A percentile compares a stretch with the other conserved stretches of the same genome.
Conservation (phyloP, 768 basidiomycete species). For the Mrakia blollopis region DNA sequence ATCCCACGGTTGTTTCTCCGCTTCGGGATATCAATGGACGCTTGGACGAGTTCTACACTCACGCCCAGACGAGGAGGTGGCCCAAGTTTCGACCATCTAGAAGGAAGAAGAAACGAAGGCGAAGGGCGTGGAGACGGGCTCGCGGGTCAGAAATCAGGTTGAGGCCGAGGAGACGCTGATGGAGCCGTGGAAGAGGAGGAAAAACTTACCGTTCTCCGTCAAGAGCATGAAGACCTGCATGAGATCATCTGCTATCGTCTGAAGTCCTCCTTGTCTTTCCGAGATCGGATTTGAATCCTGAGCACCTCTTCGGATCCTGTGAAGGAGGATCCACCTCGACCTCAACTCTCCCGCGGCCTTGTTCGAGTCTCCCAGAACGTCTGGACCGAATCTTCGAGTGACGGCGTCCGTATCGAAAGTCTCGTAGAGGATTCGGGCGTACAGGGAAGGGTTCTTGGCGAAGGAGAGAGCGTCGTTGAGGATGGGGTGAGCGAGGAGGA, state of each 20-base stretch:
- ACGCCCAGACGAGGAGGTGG: conserved; percentile 26
- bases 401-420: conserved; percentile 6
- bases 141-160: neutral
- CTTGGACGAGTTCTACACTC: neutral
- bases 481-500: conserved; percentile 2
- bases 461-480: conserved; percentile 11
- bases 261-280: neutral
- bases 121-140: neutral
- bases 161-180: neutral
- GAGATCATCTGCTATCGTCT: neutral
- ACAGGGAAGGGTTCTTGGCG: conserved; percentile 19
- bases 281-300: neutral
- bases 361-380: neutral
- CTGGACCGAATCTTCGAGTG: neutral
- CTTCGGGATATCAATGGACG: neutral
- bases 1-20: neutral
- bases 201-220: conserved; percentile 28
- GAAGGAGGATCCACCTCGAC: neutral
- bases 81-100: conserved; percentile 29
- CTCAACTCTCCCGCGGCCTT: conserved; percentile 21
- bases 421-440: neutral
- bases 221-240: conserved; percentile 19
- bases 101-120: neutral
- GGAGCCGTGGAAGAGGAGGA: neutral
- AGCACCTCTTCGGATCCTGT: neutral